Conservation (phyloP, 352 stramenopile genomes). For the Phytophthora sp. region DNA sequence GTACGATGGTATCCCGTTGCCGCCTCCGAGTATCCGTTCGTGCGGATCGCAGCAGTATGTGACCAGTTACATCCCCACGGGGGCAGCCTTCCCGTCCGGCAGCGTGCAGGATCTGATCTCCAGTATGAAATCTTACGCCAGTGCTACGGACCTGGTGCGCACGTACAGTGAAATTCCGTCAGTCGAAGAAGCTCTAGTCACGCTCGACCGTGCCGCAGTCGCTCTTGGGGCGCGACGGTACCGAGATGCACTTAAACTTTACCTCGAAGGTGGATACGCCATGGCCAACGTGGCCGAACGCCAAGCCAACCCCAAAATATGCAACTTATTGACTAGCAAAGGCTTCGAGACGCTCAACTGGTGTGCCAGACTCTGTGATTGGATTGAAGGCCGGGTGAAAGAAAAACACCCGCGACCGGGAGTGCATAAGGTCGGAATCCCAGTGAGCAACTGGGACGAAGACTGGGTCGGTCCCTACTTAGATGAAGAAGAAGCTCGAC, state of each 20-base stretch:
- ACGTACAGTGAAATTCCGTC: slow-evolving; percentile 79
- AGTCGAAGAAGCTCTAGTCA: slow-evolving; percentile 79
- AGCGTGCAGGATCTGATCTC: slow-evolving; percentile 79
- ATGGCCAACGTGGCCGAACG: slow-evolving; percentile 85
- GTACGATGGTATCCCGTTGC: slow-evolving; percentile 64
- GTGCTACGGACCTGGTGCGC: slow-evolving; percentile 71
- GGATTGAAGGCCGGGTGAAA: slow-evolving; percentile 82
- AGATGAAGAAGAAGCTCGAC: slow-evolving; percentile 77
- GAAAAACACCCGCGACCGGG: slow-evolving; percentile 78
- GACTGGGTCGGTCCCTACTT: slow-evolving; percentile 75
- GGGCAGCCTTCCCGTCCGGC: slow-evolving; percentile 53
- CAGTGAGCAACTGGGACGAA: slow-evolving; percentile 70
- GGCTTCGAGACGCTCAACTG: slow-evolving; percentile 89
- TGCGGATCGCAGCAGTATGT: slow-evolving; percentile 80
- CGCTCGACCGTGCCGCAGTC: slow-evolving; percentile 70
- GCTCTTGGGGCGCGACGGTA: slow-evolving; percentile 70
- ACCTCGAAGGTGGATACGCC: slow-evolving; percentile 84
- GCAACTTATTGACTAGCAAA: slow-evolving; percentile 86
- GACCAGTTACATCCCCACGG: slow-evolving; percentile 78
- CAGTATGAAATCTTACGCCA: slow-evolving; percentile 83
- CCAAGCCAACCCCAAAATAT: slow-evolving; percentile 83
- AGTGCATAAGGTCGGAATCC: slow-evolving; percentile 83
- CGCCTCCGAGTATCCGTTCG: slow-evolving; percentile 70
- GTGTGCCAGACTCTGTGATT: slow-evolving; percentile 80
- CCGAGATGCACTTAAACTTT: slow-evolving; percentile 81